A percentile compares a stretch with the other conserved stretches of the same genome.
phyloP scores from a whole-genome alignment of 1,284 basidiomycete genomes.

The Volvariella volvacea region DNA sequence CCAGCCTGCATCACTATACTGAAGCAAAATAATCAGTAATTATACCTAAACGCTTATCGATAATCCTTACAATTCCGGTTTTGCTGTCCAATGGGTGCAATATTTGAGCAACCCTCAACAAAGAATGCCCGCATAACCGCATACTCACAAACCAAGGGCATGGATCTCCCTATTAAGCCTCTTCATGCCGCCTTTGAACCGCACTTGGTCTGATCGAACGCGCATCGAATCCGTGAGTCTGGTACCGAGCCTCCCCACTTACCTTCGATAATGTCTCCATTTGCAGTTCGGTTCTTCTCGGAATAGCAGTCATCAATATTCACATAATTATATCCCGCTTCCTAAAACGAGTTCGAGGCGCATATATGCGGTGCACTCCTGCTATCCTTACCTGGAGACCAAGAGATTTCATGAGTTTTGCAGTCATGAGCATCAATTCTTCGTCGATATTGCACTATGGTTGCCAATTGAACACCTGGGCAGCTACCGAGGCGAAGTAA shows the following conservation, averaged over 20 bases:
- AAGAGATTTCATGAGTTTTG: constrained; percentile 33
- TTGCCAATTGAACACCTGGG: not conserved
- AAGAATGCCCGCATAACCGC: no score
- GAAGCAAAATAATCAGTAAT: not conserved
- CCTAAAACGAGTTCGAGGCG: constrained; percentile 19
- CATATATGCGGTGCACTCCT: not conserved
- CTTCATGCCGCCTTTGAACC: constrained; percentile 39
- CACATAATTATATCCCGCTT: constrained; percentile 41
- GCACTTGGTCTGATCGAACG: constrained; percentile 20
- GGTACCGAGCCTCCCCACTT: not conserved
- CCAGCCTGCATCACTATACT: constrained; percentile 51
- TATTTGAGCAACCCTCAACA: not conserved
- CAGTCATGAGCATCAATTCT: constrained; percentile 32
- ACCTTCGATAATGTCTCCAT: constrained; percentile 38
- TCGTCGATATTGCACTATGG: constrained; percentile 41
- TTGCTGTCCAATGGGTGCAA: constrained; percentile 14
- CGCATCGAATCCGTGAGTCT: not conserved
- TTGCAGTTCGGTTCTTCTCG: constrained; percentile 34
- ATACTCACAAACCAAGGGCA: constrained; percentile 39
- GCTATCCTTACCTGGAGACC: constrained; percentile 27
- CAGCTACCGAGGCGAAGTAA: not conserved
- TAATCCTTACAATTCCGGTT: constrained; percentile 24
- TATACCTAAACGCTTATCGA: not conserved
- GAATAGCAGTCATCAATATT: constrained; percentile 53
- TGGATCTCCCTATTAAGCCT: constrained; percentile 38